A percentile compares a stretch with the other conserved stretches of the same genome.
Evolutionary conservation across 2,329 filamentous ascomycete species (phyloP).

Genomic region (Aspergillaceae sp.): DNA sequence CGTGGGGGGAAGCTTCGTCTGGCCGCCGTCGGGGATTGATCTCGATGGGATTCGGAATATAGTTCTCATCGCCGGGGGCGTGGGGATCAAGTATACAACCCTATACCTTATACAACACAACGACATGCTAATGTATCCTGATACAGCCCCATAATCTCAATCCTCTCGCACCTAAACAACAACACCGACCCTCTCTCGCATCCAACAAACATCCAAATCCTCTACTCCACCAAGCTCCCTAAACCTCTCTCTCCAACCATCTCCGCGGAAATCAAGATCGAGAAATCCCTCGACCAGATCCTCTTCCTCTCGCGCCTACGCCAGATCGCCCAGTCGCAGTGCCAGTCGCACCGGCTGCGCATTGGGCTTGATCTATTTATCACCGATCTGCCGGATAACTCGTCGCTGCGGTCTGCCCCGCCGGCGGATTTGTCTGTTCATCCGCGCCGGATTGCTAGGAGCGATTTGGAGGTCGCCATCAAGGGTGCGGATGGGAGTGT

Average conservation of each 20-base stretch:
- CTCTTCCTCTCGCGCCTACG: slow-evolving; percentile 42
- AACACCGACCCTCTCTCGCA: slow-evolving; percentile 25
- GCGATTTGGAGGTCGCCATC: slow-evolving; percentile 29
- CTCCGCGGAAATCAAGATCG: slow-evolving; percentile 1
- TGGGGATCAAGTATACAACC: slow-evolving; percentile 62
- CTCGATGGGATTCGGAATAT: slow-evolving; percentile 45
- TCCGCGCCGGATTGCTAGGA: slow-evolving; percentile 24
- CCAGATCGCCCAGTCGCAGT: slow-evolving; percentile 25
- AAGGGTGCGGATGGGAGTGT: slow-evolving; percentile 21
- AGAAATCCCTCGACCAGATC: slow-evolving; percentile 25
- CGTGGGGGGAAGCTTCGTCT: slow-evolving; percentile 73
- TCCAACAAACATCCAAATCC: slow-evolving; percentile 44
- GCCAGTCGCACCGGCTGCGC: slow-evolving; percentile 16
- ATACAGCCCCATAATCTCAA: slow-evolving; percentile 60
- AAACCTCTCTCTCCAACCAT: background rate
- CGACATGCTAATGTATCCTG: slow-evolving; percentile 1
- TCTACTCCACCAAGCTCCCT: slow-evolving; percentile 53
- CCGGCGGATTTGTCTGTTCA: slow-evolving; percentile 20
- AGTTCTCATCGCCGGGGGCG: slow-evolving; percentile 70
- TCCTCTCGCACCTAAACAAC: slow-evolving; percentile 51
- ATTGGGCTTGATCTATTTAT: slow-evolving; percentile 30
- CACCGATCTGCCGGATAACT: slow-evolving; percentile 14
- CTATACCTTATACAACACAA: background rate
- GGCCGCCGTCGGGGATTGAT: slow-evolving; percentile 50
- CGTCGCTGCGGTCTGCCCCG: slow-evolving; percentile 4